phyloP scores from a whole-genome alignment of 306 rosid species.

The Abrus pulchellus region DNA sequence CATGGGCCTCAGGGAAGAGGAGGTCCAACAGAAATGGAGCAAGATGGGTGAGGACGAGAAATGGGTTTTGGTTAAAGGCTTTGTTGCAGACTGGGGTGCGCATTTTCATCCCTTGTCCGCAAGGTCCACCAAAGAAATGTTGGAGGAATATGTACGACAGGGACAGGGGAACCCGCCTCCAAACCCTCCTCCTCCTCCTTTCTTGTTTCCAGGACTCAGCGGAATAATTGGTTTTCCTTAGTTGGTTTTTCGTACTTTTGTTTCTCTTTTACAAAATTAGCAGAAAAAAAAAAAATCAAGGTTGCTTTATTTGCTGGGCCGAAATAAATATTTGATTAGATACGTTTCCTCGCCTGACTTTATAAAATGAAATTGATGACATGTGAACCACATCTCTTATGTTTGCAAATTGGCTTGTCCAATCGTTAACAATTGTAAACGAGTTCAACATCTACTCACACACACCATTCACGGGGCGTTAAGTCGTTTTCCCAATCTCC shows the following conservation, averaged over 20 bases:
- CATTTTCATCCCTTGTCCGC: slow-evolving; percentile 87
- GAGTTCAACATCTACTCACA: neutral
- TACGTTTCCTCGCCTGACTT: neutral
- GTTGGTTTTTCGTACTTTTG: neutral
- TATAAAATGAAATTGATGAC: neutral
- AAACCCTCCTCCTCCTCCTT: slow-evolving; percentile 30
- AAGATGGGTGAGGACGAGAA: slow-evolving; percentile 67
- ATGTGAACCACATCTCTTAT: neutral
- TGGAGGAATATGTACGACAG: slow-evolving; percentile 69
- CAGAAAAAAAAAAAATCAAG: slow-evolving; percentile 7
- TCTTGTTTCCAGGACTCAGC: slow-evolving; percentile 57
- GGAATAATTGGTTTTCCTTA: slow-evolving; percentile 66
- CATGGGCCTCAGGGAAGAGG: slow-evolving; percentile 62
- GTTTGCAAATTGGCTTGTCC: neutral
- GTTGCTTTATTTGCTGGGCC: neutral
- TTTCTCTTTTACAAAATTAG: slow-evolving; percentile 15
- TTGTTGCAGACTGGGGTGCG: slow-evolving; percentile 69
- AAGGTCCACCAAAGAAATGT: slow-evolving; percentile 70
- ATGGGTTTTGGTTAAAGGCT: slow-evolving; percentile 60
- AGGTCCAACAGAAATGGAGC: slow-evolving; percentile 65
- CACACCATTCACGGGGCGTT: neutral
- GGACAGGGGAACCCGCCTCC: slow-evolving; percentile 50
- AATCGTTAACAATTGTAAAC: neutral
- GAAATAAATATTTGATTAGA: neutral
- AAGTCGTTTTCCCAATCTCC: neutral